Evolutionary conservation across 108 stramenopile species (phyloP).

Genomic region (Discostella stelligeroides): DNA sequence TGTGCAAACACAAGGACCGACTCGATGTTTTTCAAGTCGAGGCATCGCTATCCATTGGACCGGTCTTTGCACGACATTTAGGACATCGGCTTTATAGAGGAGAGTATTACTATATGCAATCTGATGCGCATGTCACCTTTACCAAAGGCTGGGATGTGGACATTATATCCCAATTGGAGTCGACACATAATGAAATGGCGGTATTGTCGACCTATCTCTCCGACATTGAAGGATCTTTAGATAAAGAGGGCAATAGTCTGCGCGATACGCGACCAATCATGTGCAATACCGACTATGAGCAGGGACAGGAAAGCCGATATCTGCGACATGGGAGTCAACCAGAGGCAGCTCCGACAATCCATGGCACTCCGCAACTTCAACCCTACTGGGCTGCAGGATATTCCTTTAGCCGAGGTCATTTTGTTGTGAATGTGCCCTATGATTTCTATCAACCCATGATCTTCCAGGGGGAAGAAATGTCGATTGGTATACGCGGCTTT

Average conservation of each 20-base stretch:
- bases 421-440: constrained; percentile 86
- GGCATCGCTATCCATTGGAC: constrained; percentile 83
- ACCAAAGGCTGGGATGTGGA: constrained; percentile 89
- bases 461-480: constrained; percentile 93
- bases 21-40: constrained; percentile 85
- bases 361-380: constrained; percentile 74
- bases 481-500: constrained; percentile 84
- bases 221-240: constrained; percentile 80
- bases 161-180: constrained; percentile 82
- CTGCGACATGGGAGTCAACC: constrained; percentile 89
- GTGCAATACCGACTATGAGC: constrained; percentile 91
- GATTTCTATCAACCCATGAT: constrained; percentile 75
- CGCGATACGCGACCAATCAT: constrained; percentile 84
- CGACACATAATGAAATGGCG: constrained; percentile 89
- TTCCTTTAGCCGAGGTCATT: constrained; percentile 86
- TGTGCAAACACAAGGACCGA: constrained; percentile 76
- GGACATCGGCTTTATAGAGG: constrained; percentile 88
- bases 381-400: constrained; percentile 95
- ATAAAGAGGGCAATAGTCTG: constrained; percentile 64
- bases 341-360: constrained; percentile 67
- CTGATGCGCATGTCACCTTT: constrained; percentile 95
- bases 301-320: constrained; percentile 75
- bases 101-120: constrained; percentile 95
- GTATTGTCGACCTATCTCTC: constrained; percentile 89
- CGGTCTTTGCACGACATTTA: constrained; percentile 90